phyloP scores from a whole-genome alignment of 371 early-diverging fungal genomes.

The Fennellomyces sp. region DNA sequence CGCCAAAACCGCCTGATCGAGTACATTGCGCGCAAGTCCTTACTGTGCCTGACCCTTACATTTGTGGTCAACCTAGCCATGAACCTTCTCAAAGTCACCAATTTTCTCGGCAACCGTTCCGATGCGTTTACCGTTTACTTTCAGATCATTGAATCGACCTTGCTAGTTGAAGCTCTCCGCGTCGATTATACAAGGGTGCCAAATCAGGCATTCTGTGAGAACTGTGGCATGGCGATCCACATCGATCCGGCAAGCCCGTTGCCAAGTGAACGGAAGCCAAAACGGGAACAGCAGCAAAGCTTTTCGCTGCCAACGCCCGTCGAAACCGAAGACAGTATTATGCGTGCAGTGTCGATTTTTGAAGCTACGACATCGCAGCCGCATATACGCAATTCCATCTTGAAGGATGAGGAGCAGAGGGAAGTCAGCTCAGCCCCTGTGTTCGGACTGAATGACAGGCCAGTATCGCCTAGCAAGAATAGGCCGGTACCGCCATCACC shows the following conservation, averaged over 20 bases:
- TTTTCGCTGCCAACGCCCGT: background rate
- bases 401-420: background rate
- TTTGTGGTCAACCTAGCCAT: conserved; percentile 49
- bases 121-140: conserved; percentile 53
- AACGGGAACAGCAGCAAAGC: background rate
- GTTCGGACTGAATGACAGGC: background rate
- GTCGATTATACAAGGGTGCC: conserved; percentile 29
- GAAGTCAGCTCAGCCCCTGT: background rate
- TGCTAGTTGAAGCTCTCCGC: conserved; percentile 51
- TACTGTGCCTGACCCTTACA: conserved; percentile 43
- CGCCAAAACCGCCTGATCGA: conserved; percentile 38
- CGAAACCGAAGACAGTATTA: background rate
- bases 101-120: conserved; percentile 35
- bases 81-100: conserved; percentile 49
- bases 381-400: background rate
- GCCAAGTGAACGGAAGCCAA: background rate
- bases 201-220: conserved; percentile 27
- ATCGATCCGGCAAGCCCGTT: background rate
- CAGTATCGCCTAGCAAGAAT: background rate
- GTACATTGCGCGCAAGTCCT: conserved; percentile 40
- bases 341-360: background rate
- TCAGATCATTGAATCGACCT: conserved; percentile 46
- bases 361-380: background rate
- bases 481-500: background rate
- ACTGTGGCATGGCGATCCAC: conserved; percentile 35